Base-by-base conservation (phyloP, 2,329 filamentous ascomycete genomes). In the Diaporthe citri region DNA sequence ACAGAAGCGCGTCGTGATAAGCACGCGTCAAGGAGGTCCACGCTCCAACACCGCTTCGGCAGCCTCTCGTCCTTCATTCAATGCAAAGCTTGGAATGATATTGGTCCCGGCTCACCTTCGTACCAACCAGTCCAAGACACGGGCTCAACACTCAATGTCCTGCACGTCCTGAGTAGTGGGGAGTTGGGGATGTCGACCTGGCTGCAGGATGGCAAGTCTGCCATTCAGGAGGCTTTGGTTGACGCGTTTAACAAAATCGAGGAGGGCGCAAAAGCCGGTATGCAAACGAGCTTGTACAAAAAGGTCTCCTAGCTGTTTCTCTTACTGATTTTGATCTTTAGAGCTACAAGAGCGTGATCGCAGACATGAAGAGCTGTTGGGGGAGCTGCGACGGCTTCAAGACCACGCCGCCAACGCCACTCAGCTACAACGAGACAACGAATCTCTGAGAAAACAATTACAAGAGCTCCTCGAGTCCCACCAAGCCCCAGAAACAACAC, bases 381-480 rank as follows among this genome's bases (percentile, higher is more conserved):
- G 81, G 8, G 84, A 87, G 76, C 75, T 87, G 13, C 79, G 82
- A 34, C 77, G 78, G n/a, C 78, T 87, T 7, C 82, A 77, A 56
- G 77, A 75, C 17, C 80, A 77, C 31, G 82, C 81, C n/a, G 80
- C 79, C 22, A 77, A 81, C 36, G 82, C 82, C 28, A 81, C 83
- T 20, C 79, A 77, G 1, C 78, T 89, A 36, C 83, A 87, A 72
- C 78, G 83, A 22, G 86, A 88, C 75, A 88, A 88, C 69, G 78
- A 77, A n/a, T 76, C 80, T 6, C 82, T 90, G 8, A 83, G 81
- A 67, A 79, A 77, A 43, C 82, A 87, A 71, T 75, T 89, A 13
- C 76, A 77, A 5, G 76, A 80, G 13, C 79, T 86, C 28, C 74
- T 79, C 71, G 39, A 75, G 31, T 10, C 74, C 51, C 71, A 74